phyloP scores from a whole-genome alignment of 2,329 filamentous ascomycete species.

The Thermoascus crustaceus region DNA sequence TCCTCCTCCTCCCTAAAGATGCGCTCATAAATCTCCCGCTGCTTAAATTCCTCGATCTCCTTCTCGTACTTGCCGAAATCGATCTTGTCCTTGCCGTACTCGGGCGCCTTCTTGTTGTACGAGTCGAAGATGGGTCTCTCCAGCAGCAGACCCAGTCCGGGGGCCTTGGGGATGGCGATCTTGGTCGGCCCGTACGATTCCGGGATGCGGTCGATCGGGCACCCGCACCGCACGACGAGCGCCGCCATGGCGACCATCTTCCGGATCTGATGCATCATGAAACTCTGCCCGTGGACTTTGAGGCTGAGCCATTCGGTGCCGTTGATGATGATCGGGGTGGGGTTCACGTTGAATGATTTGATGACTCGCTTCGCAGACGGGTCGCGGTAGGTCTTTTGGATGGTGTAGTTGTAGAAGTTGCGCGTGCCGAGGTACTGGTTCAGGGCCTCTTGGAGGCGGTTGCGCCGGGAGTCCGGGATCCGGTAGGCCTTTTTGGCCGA shows the following conservation, averaged over 20 bases:
- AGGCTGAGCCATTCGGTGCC: conserved; percentile 92
- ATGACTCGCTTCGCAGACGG: conserved; percentile 83
- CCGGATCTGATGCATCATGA: conserved; percentile 99
- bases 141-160: conserved; percentile 75
- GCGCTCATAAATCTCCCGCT: conserved; percentile 79
- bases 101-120: conserved; percentile 69
- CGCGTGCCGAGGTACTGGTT: conserved; percentile 70
- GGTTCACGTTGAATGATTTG: conserved; percentile 77
- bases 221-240: conserved; percentile 74
- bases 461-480: conserved; percentile 61
- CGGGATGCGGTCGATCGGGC: conserved; percentile 59
- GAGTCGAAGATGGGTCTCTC: conserved; percentile 85
- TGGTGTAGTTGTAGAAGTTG: conserved; percentile 97
- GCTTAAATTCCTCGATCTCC: conserved; percentile 81
- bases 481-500: conserved; percentile 78
- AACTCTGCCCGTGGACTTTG: conserved; percentile 94
- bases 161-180: conserved; percentile 89
- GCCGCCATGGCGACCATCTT: conserved; percentile 97
- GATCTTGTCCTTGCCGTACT: conserved; percentile 59
- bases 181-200: conserved; percentile 65
- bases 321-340: conserved; percentile 70
- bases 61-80: conserved; percentile 71
- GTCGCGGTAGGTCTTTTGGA: conserved; percentile 75
- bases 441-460: conserved; percentile 67
- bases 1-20: conserved; percentile 87